Evolutionary conservation across 1,139 yeast species (phyloP).

Genomic region (Magnusiomyces sp.): DNA sequence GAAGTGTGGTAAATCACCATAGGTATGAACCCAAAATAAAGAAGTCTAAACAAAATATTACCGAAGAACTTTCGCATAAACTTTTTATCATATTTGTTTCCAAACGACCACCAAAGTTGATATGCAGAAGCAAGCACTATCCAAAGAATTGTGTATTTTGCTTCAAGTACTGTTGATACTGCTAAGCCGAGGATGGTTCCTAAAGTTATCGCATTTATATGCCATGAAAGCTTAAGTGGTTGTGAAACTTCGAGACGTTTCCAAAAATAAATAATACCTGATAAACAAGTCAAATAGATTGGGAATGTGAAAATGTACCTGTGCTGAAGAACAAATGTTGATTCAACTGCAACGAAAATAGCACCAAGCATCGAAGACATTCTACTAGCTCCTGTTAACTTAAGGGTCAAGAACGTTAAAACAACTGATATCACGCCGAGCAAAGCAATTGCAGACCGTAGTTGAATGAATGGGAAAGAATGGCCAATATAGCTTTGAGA

Average conservation of each 20-base stretch:
- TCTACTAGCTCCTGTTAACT: slow-evolving; percentile 40
- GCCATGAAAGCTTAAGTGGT: slow-evolving; percentile 42
- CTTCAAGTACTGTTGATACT: slow-evolving; percentile 47
- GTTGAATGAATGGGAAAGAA: slow-evolving; percentile 35
- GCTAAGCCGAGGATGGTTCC: slow-evolving; percentile 48
- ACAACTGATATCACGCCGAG: slow-evolving; percentile 42
- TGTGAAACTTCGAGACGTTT: slow-evolving; percentile 34
- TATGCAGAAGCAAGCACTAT: slow-evolving; percentile 35
- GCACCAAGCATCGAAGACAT: slow-evolving; percentile 40
- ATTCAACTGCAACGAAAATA: slow-evolving; percentile 43
- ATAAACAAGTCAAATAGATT: slow-evolving; percentile 41
- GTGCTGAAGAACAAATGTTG: slow-evolving; percentile 44
- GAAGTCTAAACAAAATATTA: slow-evolving; percentile 25
- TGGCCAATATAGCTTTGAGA: slow-evolving; percentile 29
- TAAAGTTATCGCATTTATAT: slow-evolving; percentile 34
- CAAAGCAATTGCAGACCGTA: slow-evolving; percentile 49
- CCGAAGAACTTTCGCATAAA: slow-evolving; percentile 32
- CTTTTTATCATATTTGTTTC: slow-evolving; percentile 41
- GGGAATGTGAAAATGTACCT: slow-evolving; percentile 45
- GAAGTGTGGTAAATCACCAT: slow-evolving; percentile 39
- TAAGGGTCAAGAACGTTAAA: slow-evolving; percentile 42
- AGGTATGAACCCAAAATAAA: slow-evolving; percentile 42
- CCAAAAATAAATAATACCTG: slow-evolving; percentile 39
- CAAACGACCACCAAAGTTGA: slow-evolving; percentile 49
- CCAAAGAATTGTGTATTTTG: slow-evolving; percentile 48